These are phyloP conservation scores for Lignosus rhinocerotis DNA, from an alignment of 1,284 basidiomycete genomes.

Conservation along the genomic window DNA sequence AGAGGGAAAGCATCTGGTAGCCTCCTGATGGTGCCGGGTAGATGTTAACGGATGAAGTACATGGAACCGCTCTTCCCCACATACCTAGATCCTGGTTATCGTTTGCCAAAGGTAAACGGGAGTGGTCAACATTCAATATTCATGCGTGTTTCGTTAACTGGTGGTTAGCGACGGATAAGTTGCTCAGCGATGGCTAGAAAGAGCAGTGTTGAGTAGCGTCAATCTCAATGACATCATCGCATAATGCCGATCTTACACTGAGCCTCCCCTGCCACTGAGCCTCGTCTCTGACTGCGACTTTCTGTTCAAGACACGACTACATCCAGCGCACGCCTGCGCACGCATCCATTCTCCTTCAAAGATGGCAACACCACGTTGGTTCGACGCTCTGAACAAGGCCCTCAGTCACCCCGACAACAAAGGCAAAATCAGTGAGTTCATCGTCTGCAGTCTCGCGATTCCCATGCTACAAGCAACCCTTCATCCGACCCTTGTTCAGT, in stretches of 20 bases:
- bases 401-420: conserved; percentile 42
- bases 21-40: not conserved
- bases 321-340: not conserved
- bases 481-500: conserved; percentile 37
- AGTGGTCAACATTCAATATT: no score
- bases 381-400: conserved; percentile 46
- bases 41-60: not conserved
- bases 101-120: no score
- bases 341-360: not conserved
- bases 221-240: no score
- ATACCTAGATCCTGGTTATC: no score
- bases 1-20: conserved; percentile 12
- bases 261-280: no score
- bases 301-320: no score
- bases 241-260: no score
- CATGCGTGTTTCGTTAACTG: no score
- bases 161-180: no score
- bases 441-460: not conserved
- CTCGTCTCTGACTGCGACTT: no score
- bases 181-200: no score
- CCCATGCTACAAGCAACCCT: not conserved
- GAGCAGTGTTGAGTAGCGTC: no score
- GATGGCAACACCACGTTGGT: conserved; percentile 47
- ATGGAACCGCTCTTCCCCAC: not conserved
- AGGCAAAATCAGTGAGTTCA: conserved; percentile 42